Percentiles rank a stretch among this genome's conserved stretches.
Conservation (phyloP, 768 basidiomycete genomes). For the Mycena venus region DNA sequence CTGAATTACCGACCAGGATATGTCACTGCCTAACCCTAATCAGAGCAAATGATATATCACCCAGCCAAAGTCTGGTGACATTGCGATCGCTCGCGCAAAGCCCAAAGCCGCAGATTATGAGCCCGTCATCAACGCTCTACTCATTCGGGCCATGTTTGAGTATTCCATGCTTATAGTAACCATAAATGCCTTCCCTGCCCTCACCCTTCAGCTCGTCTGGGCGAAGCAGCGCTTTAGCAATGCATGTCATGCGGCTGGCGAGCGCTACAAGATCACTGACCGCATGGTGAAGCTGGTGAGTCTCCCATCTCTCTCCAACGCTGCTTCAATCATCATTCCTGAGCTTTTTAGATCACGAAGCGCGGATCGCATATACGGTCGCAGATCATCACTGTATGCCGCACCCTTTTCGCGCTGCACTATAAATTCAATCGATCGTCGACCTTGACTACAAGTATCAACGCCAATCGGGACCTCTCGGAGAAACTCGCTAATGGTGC, state of each 20-base stretch:
- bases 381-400: not conserved
- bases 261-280: not conserved
- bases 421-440: not conserved
- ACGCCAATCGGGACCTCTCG: not conserved
- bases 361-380: not conserved
- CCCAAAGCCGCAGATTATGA: conserved; percentile 10
- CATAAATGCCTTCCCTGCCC: not conserved
- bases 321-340: not conserved
- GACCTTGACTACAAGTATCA: not conserved
- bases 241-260: not conserved
- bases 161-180: not conserved
- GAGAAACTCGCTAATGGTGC: not conserved
- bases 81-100: not conserved
- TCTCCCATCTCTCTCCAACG: not conserved
- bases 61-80: too few species aligned
- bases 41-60: too few species aligned
- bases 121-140: not conserved
- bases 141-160: not conserved
- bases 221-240: not conserved
- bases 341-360: not conserved
- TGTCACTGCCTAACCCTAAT: too few species aligned
- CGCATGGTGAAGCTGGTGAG: not conserved
- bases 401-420: not conserved
- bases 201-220: not conserved
- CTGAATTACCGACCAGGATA: too few species aligned